Conservation (phyloP, 257 asterid genomes). For the Forsythia viridissima region DNA sequence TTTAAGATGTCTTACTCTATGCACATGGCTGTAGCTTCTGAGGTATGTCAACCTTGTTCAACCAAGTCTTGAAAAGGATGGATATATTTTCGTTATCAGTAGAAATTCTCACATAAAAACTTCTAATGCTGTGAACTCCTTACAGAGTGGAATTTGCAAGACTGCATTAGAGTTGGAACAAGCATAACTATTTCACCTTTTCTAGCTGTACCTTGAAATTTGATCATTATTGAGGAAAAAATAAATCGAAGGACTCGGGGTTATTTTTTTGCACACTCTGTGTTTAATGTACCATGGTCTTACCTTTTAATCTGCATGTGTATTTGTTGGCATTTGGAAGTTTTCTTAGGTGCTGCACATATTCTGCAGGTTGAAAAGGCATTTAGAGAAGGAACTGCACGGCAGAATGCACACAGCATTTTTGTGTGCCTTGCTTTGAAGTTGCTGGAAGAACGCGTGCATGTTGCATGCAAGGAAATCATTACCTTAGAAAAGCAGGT, state of each 20-base stretch:
- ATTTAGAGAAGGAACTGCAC: conserved; percentile 98
- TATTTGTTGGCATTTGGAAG: conserved; percentile 21
- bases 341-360: conserved; percentile 25
- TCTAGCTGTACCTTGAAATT: background rate
- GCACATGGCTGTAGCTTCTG: background rate
- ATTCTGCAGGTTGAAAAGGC: conserved; percentile 92
- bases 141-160: background rate
- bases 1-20: background rate
- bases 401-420: conserved; percentile 97
- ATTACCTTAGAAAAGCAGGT: conserved; percentile 96
- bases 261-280: background rate
- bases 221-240: background rate
- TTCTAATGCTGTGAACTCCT: background rate
- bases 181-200: background rate
- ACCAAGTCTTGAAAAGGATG: background rate
- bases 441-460: conserved; percentile 87
- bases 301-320: conserved; percentile 10
- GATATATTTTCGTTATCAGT: background rate
- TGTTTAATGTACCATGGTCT: background rate
- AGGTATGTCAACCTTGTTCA: background rate
- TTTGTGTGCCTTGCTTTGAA: conserved; percentile 91
- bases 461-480: conserved; percentile 95
- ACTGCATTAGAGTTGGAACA: background rate
- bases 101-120: background rate
- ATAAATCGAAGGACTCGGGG: background rate